Evolutionary conservation across 768 basidiomycete genomes (phyloP), one percentile per base, ranked within the genome.

Genomic region (Auricularia sp.): DNA sequence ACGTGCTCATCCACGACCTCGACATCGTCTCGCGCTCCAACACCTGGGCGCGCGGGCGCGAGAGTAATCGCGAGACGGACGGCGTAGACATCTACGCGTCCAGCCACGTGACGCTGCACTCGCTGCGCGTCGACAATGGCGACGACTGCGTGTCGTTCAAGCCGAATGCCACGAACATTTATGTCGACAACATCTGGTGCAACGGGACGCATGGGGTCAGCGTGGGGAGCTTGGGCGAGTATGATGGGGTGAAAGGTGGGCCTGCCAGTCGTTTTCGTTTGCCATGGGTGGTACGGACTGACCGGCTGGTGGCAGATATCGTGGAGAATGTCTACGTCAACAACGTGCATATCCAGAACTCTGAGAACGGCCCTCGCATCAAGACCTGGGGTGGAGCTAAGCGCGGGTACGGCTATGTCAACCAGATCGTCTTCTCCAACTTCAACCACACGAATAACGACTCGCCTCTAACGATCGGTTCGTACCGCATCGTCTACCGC

Each of bases 351-450:
- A 86, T 87, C 83, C 75, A 79, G 8, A 84, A 86, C 64, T 83
- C 84, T 10, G 77, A 84, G 69, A 87, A 87, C 67, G 87, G 86
- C 0, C 85, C 85, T 1, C 78, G 87, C 36, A 87, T 87, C 73
- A 88, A 88, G 71, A 82, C 83, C 1, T 88, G 81, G 77, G 85
- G 84, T 5, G 87, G 85, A 21, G 56, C 56, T 1, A 23, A 23
- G 14, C 21, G 56, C 14, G 56, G 56, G 16, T 59, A 59, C 5
- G 56, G 56, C 18, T 35, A 35, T 18, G 56, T 59, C 56, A 59
- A 59, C 56, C 56, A 85, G 67, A 73, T 85, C 70, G 83, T 82
- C 0, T 85, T 83, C 71, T 67, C 71, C n/a, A 74, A 77, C 66
- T 85, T 85, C 71, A 64, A 77, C 16, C 81, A 82, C 66, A 77